A percentile compares a stretch with the other conserved stretches of the same genome.
phyloP scores from a whole-genome alignment of 345 rosid genomes.

The Rhodamnia argentea region DNA sequence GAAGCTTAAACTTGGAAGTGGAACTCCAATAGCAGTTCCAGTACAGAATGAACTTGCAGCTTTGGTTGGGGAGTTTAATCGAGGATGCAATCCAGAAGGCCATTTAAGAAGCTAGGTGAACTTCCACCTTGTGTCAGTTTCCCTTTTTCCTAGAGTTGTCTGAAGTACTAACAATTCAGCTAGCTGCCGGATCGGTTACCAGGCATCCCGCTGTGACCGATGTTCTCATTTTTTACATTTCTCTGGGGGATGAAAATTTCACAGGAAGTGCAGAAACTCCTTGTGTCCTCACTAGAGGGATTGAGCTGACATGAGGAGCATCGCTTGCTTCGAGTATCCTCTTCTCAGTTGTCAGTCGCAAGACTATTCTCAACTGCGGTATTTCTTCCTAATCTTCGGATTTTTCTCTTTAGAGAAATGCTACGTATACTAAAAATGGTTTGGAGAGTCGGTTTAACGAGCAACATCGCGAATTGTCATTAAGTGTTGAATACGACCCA shows the following conservation, averaged over 20 bases:
- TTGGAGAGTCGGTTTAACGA: neutral
- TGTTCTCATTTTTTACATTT: neutral
- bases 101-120: constrained; percentile 66
- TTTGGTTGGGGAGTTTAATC: constrained; percentile 54
- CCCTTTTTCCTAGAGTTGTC: neutral
- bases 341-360: neutral
- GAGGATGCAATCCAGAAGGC: constrained; percentile 79
- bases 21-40: constrained; percentile 71
- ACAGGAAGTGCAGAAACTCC: constrained; percentile 87
- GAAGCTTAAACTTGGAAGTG: constrained; percentile 60
- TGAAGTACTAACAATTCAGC: neutral
- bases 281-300: constrained; percentile 65
- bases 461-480: neutral
- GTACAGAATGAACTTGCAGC: constrained; percentile 67
- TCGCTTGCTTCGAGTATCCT: constrained; percentile 73
- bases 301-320: constrained; percentile 72
- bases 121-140: neutral
- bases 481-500: neutral
- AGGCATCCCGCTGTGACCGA: neutral
- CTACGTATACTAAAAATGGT: neutral
- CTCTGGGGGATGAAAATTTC: constrained; percentile 47
- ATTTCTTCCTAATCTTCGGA: neutral
- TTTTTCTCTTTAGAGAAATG: neutral
- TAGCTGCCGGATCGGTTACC: neutral
- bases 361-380: neutral